These are phyloP conservation scores for Alternaria sp. DNA, from an alignment of 2,329 filamentous ascomycete genomes.

Conservation along the genomic window DNA sequence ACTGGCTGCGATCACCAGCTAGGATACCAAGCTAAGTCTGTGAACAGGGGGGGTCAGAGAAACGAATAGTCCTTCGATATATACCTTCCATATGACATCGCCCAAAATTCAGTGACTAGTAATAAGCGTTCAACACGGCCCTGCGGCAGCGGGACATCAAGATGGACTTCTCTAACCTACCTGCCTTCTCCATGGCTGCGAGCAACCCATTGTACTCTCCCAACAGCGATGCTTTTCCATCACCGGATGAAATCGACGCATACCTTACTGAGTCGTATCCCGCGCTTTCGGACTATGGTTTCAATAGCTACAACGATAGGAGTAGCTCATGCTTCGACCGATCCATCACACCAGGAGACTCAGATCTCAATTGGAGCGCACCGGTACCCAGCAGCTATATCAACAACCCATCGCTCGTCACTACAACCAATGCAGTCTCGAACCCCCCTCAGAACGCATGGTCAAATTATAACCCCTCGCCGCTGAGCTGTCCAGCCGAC, in stretches of 20 bases:
- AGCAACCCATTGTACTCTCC: slow-evolving; percentile 12
- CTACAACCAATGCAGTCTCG: not conserved
- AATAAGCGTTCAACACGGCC: not conserved
- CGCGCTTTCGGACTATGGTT: slow-evolving; percentile 8
- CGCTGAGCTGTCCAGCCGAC: slow-evolving; percentile 9
- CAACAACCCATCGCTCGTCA: slow-evolving; percentile 1
- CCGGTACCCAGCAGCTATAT: slow-evolving; percentile 11
- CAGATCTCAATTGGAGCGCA: slow-evolving; percentile 7
- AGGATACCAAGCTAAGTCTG: slow-evolving; percentile 12
- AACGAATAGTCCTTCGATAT: slow-evolving; percentile 10
- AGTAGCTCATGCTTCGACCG: slow-evolving; percentile 6
- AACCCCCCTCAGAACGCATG: slow-evolving; percentile 9
- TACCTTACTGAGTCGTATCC: slow-evolving; percentile 12
- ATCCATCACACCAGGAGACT: slow-evolving; percentile 3
- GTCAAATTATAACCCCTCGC: slow-evolving; percentile 6
- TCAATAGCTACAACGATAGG: slow-evolving; percentile 1
- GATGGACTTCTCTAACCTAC: slow-evolving; percentile 13
- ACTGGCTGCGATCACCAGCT: not conserved
- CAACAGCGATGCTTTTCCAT: slow-evolving; percentile 16
- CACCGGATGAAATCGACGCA: slow-evolving; percentile 11
- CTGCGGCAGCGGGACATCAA: not conserved
- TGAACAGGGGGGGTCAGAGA: slow-evolving; percentile 2
- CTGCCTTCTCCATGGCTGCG: slow-evolving; percentile 5
- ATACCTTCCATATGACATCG: slow-evolving; percentile 1
- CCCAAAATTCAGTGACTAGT: not conserved